These are phyloP conservation scores for Ceriops decandra DNA, from an alignment of 345 rosid species.

Conservation along the genomic window DNA sequence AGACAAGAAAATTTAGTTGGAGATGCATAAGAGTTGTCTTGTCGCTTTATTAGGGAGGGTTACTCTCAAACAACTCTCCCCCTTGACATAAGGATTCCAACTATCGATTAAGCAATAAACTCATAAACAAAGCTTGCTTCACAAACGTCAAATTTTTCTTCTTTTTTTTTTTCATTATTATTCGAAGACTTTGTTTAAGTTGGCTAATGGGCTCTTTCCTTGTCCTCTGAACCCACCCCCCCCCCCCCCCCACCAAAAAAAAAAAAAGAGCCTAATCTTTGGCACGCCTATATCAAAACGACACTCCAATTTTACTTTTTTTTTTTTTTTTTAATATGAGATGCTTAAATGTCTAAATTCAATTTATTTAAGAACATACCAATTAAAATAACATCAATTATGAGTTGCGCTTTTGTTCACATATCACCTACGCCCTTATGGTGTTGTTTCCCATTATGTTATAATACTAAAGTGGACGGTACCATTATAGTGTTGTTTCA, in stretches of 20 bases:
- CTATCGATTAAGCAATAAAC: background rate
- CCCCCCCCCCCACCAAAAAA: no score
- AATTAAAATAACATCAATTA: background rate
- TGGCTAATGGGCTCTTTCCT: no score
- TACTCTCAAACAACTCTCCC: slow-evolving; percentile 14
- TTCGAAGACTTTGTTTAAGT: background rate
- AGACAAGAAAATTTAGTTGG: background rate
- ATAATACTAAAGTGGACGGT: background rate
- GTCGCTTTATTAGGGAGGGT: background rate
- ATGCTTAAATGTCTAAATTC: background rate
- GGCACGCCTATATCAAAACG: background rate
- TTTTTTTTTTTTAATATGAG: no score
- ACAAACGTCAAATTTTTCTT: background rate
- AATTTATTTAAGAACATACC: background rate
- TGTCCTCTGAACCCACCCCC: no score
- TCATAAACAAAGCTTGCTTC: slow-evolving; percentile 16
- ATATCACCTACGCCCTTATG: background rate
- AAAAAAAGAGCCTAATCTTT: no score
- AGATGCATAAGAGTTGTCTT: slow-evolving; percentile 5
- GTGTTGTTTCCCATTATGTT: background rate
- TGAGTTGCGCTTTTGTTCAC: background rate
- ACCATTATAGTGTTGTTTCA: background rate
- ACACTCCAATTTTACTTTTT: no score
- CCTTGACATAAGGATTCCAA: background rate
- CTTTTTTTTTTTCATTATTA: no score